These are phyloP conservation scores for Cornus kousa DNA, from an alignment of 148 eudicot genomes.

Conservation along the genomic window DNA sequence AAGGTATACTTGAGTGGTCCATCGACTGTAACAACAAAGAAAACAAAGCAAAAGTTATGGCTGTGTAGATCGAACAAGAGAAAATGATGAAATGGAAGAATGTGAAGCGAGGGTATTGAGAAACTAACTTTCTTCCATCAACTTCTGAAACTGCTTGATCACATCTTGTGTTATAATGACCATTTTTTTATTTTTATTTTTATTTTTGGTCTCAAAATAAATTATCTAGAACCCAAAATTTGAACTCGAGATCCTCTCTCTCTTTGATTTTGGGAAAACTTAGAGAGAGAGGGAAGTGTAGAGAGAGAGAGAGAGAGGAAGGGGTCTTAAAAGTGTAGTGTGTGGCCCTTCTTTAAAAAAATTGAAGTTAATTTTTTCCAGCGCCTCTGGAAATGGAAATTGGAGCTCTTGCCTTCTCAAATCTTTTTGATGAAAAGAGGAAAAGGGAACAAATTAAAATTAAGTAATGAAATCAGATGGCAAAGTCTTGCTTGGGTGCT, in stretches of 20 bases:
- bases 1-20: too few relatives aligned
- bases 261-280: background rate
- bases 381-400: too few relatives aligned
- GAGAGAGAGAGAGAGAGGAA: background rate
- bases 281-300: slow-evolving; percentile 6
- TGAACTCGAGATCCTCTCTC: slow-evolving; percentile 7
- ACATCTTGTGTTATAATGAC: slow-evolving; percentile 53
- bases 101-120: slow-evolving; percentile 10
- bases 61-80: slow-evolving; percentile 25
- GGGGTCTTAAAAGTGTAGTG: background rate
- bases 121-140: slow-evolving; percentile 53
- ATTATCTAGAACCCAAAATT: background rate
- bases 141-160: slow-evolving; percentile 61
- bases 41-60: slow-evolving; percentile 6
- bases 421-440: background rate
- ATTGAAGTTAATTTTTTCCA: too few relatives aligned
- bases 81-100: slow-evolving; percentile 2
- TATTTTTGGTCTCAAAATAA: background rate
- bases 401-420: background rate
- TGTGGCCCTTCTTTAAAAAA: background rate
- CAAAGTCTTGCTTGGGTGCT: too few relatives aligned
- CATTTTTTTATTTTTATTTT: slow-evolving; percentile 25
- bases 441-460: too few relatives aligned
- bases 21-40: slow-evolving; percentile 51
- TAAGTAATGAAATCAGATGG: background rate